These are phyloP conservation scores for Alternaria sp. DNA, from an alignment of 2,329 filamentous ascomycete genomes.

Conservation along the genomic window DNA sequence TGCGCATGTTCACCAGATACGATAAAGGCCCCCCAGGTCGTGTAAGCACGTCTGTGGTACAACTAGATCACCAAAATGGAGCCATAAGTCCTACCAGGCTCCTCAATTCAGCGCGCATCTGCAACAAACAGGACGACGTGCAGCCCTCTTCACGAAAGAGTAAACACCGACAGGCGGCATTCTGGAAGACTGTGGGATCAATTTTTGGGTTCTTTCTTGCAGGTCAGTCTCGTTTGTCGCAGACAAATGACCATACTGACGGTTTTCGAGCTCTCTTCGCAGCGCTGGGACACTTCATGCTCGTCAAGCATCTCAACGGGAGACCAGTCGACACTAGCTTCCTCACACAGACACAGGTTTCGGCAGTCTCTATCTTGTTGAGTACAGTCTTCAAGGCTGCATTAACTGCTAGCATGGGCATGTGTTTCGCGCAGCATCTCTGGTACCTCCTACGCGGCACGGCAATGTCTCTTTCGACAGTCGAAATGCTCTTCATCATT, in stretches of 20 bases:
- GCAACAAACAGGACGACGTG: accelerated
- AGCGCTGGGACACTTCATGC: not conserved
- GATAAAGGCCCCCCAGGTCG: not conserved
- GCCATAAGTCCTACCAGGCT: accelerated
- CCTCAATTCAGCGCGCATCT: not conserved
- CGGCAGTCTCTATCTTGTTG: not conserved
- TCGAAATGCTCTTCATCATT: not conserved
- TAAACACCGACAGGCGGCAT: no score
- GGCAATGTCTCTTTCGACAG: not conserved
- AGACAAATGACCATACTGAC: accelerated
- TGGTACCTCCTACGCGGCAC: not conserved
- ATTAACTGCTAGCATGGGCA: not conserved
- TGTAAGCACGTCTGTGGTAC: accelerated
- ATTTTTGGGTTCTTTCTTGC: not conserved
- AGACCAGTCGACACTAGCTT: accelerated
- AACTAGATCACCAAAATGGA: not conserved
- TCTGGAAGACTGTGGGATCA: not conserved
- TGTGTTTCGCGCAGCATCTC: not conserved
- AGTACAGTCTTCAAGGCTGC: not conserved
- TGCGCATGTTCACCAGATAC: not conserved
- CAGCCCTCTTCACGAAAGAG: not conserved
- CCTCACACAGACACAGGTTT: not conserved
- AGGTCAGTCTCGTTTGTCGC: not conserved
- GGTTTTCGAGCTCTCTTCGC: not conserved
- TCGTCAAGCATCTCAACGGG: not conserved